Evolutionary conservation across 2,329 filamentous ascomycete species (phyloP), one percentile per base, ranked within the genome.

Genomic region (Didymella pinodella): DNA sequence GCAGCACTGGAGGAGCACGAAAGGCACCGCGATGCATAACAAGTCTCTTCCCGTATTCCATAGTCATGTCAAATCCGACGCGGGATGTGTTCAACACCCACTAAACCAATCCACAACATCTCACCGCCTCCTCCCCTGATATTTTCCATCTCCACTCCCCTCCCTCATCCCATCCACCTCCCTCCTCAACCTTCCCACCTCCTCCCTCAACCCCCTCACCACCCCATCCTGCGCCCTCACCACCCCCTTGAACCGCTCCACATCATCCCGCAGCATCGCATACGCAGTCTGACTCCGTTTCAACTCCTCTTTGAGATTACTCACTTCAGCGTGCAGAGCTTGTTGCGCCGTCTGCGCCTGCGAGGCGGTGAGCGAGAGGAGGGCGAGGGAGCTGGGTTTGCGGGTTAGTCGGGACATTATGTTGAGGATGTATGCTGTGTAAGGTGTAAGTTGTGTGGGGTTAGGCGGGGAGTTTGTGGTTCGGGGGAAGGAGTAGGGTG

Each of bases 1-100:
- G 67, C 70, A 43, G 69, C 68, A 25, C 67, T 75, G 40, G 73
- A 73, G 58, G 69, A 76, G 41, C 59, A 66, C n/a, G 69, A 71
- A 31, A 59, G 64, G 20, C 71, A 75, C 57, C 66, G 70, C 6
- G 72, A 75, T 49, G 73, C 70, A 18, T 75, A 25, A 6, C 2
- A 16, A 10, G 22, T 3, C 3, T 4, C 11, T 7, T 20, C 34
- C 3, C 11, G 14, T 1, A 14, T 11, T 7, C 7, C 7, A 34
- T 11, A 16, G 0, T 7, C 14, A 28, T 38, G 7, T 46, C 12
- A 4, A 6, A 34, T 29, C 20, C 2, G 38, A 46, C 34, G 8
- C 22, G 49, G 25, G 34, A 7, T 12, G 16, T 4, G 5, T 12
- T 28, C 41, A n/a, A 41, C 7, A 11, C 11, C 38, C 25, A 16